Conservation (phyloP, 306 rosid species). For the Trichosanthes truncata region DNA sequence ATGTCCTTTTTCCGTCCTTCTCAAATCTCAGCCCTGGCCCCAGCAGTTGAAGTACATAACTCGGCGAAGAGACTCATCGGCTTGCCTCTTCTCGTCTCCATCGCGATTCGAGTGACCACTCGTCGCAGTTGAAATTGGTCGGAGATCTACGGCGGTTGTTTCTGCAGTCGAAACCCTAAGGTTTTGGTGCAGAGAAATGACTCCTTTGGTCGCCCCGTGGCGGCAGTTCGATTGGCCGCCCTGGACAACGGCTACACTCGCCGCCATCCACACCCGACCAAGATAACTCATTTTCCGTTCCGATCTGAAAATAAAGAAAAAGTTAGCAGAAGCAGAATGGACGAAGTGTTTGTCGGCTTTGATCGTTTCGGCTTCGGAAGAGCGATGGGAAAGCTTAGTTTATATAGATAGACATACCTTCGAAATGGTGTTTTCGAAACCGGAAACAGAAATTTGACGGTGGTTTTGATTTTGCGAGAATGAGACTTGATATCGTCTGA, state of each 20-base stretch:
- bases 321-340: neutral
- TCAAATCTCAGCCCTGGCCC: conserved; percentile 58
- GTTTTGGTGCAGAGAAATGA: conserved; percentile 34
- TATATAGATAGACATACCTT: neutral
- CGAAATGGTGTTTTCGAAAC: neutral
- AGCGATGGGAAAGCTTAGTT: neutral
- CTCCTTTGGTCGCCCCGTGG: conserved; percentile 32
- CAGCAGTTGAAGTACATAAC: conserved; percentile 93
- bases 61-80: conserved; percentile 66
- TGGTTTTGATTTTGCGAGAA: no score
- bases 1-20: neutral
- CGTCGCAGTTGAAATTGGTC: conserved; percentile 22
- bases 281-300: conserved; percentile 36
- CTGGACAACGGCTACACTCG: conserved; percentile 61
- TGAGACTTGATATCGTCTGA: no score
- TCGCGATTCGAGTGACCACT: conserved; percentile 30
- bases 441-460: neutral
- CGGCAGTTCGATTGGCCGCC: conserved; percentile 55
- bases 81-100: conserved; percentile 16
- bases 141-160: conserved; percentile 14
- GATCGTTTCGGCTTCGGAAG: neutral
- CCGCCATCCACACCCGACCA: conserved; percentile 58
- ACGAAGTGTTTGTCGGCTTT: neutral
- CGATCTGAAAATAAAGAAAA: neutral
- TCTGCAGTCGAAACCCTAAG: conserved; percentile 27